Evolutionary conservation across 352 stramenopile species (phyloP).

Genomic region (Phytophthora sp.): DNA sequence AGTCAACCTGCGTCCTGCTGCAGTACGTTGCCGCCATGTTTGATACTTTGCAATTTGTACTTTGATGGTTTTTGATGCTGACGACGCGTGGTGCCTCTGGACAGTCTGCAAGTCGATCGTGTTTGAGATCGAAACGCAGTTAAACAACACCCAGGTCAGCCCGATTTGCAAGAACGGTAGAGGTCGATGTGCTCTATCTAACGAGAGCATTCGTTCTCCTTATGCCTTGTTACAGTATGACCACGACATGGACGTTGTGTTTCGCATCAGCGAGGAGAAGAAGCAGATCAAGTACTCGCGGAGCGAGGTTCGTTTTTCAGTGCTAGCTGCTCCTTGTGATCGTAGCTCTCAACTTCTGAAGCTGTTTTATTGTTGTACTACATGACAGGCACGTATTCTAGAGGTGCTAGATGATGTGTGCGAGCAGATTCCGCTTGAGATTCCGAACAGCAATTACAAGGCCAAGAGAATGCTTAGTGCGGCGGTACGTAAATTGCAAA

Average conservation of each 20-base stretch:
- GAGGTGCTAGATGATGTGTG: slow-evolving; percentile 86
- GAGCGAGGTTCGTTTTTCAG: slow-evolving; percentile 56
- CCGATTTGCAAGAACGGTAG: background rate
- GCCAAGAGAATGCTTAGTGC: slow-evolving; percentile 63
- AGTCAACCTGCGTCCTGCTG: slow-evolving; percentile 70
- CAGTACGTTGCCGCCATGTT: slow-evolving; percentile 42
- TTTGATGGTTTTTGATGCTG: too few relatives aligned
- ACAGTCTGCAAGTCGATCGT: slow-evolving; percentile 86
- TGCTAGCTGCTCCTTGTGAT: too few relatives aligned
- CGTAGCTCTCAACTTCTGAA: too few relatives aligned
- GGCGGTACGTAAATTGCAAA: slow-evolving; percentile 42
- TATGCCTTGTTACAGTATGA: slow-evolving; percentile 76
- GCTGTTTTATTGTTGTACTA: background rate
- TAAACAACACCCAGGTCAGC: slow-evolving; percentile 72
- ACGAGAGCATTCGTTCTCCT: too few relatives aligned
- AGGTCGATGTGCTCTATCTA: too few relatives aligned
- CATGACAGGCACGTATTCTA: slow-evolving; percentile 73
- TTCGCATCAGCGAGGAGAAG: slow-evolving; percentile 88
- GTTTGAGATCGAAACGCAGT: slow-evolving; percentile 78
- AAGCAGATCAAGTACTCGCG: slow-evolving; percentile 86
- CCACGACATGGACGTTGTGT: slow-evolving; percentile 85
- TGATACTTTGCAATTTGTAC: too few relatives aligned
- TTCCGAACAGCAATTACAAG: slow-evolving; percentile 49
- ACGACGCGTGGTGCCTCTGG: too few relatives aligned
- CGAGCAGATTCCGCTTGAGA: slow-evolving; percentile 47